Base-by-base conservation (phyloP, 148 eudicot genomes). In the Dianthus caryophyllus region DNA sequence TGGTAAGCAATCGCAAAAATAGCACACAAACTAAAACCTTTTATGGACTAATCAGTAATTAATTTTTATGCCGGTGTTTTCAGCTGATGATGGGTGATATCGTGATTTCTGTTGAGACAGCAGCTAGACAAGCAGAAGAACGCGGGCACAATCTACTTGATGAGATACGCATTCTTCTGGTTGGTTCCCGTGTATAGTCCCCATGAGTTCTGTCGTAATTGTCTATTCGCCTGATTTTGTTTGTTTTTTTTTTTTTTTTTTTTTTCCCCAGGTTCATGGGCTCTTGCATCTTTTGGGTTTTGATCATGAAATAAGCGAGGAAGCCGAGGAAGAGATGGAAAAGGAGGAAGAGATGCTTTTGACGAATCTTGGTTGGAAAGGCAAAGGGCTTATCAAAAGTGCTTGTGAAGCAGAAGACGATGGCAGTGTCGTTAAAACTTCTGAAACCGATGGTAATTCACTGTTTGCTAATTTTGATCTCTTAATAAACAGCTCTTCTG, bases 21-120 rank as follows among this genome's bases (percentile, higher is more conserved):
- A 10, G 57, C 46, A 61, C 57, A 3, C 44, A 64, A 56, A 24
- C 18, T n/a, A 5, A 67, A 74, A 43, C 21, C 39, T 38, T n/a
- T 46, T 41, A 25, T 61, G 50, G 16, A 18, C 25, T 52, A 11
- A 39, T 30, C 6, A 30, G 21, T n/a, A 44, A 16, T 43, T 68
- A 64, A 50, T 61, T 24, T 29, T 9, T 58, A 31, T 71, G 15
- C 61, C 36, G 58, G 61, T 70, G 27, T 80, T 62, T 82, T 81
- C 96, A 93, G 98, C 90, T 93, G 73, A 90, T 90, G 98, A 67
- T 90, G 84, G 98, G 98, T n/a, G 98, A 93, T 81, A 78, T 93
- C 61, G 95, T 93, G 65, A 87, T 93, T 73, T 93, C 98, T 54
- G 90, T 84, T 5, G 98, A 93, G 85, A 89, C 96, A 69, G 96